Evolutionary conservation across 108 stramenopile species (phyloP), one percentile per base, ranked within the genome.

Genomic region (Nannochloropsis salina): DNA sequence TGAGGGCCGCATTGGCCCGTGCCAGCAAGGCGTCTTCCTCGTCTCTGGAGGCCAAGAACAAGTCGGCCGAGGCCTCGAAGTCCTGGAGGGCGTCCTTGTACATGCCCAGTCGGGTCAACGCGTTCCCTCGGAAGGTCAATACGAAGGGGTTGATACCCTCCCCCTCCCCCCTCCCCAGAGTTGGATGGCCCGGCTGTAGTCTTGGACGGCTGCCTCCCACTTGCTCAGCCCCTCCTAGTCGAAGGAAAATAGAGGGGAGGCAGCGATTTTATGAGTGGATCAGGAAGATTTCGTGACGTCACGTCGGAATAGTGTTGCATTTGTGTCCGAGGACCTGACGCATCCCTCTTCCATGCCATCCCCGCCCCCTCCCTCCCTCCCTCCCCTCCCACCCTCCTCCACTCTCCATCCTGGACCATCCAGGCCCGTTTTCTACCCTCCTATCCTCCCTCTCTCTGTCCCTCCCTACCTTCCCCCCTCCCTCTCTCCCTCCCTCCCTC

Each of bases 121-220:
- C 82, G 43, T 83, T 83, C 41, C 82, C 82, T 8, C 82, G 82
- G 42, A 83, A 83, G 42, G 82, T 83, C 18, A 83, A 43, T 43
- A 83, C 82, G 43, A 41, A 83, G 18, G 82, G 82, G 42, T 83
- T 83, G 82, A 42, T 83, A 15, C 42, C 82, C 42, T 42, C 42
- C 11, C 82, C 82, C 82, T 42, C 42, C 82, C 82, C 41, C 82
- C 82, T 1, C 82, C 82, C 82, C 82, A 83, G 3, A 83, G 42
- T 2, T 10, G 15, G 18, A 83, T 42, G 41, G 82, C 82, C 11
- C 43, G 15, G 82, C 82, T 83, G 82, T 83, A 83, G 82, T 83
- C 82, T 1, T 83, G 42, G 15, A 83, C 82, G 42, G 82, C 82
- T 2, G 15, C 42, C 10, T 83, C 18, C 82, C 82, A 83, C 82